Evolutionary conservation across 352 stramenopile species (phyloP), one percentile per base, ranked within the genome.

Genomic region (Globisporangium spiculum): DNA sequence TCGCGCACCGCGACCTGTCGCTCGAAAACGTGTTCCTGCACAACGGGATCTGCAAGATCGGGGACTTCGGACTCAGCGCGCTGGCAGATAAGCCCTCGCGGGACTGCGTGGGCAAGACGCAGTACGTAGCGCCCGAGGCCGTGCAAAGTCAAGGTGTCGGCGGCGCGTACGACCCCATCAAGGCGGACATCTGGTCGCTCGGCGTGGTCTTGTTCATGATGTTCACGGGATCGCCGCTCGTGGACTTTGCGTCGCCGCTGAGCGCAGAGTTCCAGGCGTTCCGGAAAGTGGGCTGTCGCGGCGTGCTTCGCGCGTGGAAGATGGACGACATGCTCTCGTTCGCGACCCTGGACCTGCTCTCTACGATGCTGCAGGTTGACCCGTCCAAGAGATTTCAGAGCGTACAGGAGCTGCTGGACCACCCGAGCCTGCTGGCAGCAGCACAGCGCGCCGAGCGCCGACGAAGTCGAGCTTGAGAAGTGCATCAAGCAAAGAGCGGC

Each of bases 171-270:
- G 84, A 93, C 74, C 69, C 83, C 0, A 59, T 76, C 12, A 74
- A 72, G 46, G 85, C 80, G 16, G 85, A 93, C 60, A 71, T 92
- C 38, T 93, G 86, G 86, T 90, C 86, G 20, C 74, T 93, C 10
- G 83, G 86, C 6, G 76, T 87, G 7, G 66, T 91, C 30, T 71
- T 93, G 32, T 93, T 92, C 71, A 79, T 92, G 53, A 67, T 93
- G 67, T 68, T 93, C 46, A 90, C 86, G 34, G 86, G 86, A 0
- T 88, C 82, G 1, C 83, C 81, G 10, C 67, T 90, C 4, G 63
- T 81, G 20, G 36, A 57, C 20, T 67, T 77, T 38, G 81, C 81
- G 4, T 80, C 70, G 0, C 63, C 60, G 1, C 30, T 69, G 20
- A 69, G 81, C 12, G 66, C 58, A 9, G 70, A 73, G 1, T 88